These are phyloP conservation scores for Clavispora carvajalis DNA, from an alignment of 805 yeast species.

Conservation along the genomic window DNA sequence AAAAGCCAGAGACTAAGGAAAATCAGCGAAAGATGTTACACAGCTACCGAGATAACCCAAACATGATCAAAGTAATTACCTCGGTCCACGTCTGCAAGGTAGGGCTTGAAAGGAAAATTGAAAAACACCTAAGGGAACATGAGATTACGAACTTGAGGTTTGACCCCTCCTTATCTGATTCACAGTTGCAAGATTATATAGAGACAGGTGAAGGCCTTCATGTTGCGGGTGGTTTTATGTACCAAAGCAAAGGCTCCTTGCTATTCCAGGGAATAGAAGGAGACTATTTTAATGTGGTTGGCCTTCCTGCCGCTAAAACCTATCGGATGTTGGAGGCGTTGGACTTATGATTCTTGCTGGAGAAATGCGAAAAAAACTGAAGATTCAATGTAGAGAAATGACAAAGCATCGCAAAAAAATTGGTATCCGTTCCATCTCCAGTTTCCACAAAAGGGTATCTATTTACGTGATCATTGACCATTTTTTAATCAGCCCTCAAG, in stretches of 20 bases:
- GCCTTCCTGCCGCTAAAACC: conserved; percentile 68
- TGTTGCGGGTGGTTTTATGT: conserved; percentile 92
- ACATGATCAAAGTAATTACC: conserved; percentile 27
- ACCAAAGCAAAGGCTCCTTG: conserved; percentile 68
- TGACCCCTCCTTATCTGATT: conserved; percentile 44
- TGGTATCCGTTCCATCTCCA: no score
- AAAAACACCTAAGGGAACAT: conserved; percentile 3
- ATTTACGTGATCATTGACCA: no score
- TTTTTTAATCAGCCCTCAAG: no score
- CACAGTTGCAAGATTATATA: conserved; percentile 58
- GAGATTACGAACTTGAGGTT: conserved; percentile 46
- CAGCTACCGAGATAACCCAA: conserved; percentile 16
- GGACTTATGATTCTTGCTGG: no score
- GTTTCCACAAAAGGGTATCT: no score
- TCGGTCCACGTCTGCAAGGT: conserved; percentile 23
- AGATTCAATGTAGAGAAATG: no score
- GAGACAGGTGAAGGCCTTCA: conserved; percentile 65
- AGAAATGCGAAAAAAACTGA: no score
- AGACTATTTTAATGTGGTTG: conserved; percentile 82
- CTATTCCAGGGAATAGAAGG: conserved; percentile 65
- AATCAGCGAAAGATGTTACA: conserved; percentile 27
- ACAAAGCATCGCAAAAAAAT: no score
- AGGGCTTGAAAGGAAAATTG: background rate
- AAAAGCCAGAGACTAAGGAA: conserved; percentile 56
- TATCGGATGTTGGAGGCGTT: conserved; percentile 35